A percentile compares a stretch with the other conserved stretches of the same genome.
These are phyloP conservation scores for Suillus occidentalis DNA, from an alignment of 768 basidiomycete species.

Conservation along the genomic window DNA sequence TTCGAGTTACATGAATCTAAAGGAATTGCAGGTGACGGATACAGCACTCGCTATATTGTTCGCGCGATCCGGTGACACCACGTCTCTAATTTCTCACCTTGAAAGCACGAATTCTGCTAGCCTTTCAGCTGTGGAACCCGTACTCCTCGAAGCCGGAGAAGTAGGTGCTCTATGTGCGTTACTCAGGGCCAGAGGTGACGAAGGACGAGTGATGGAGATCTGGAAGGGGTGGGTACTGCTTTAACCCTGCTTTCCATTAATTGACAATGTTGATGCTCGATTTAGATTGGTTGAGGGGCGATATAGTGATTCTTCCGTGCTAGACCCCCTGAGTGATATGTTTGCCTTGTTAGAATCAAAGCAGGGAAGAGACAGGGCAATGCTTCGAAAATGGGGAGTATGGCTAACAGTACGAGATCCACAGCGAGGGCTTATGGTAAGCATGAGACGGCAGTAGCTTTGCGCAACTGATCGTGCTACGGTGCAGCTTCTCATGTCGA, in stretches of 20 bases:
- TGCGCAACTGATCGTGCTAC: background rate
- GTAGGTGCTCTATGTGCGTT: constrained; percentile 1
- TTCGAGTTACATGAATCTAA: constrained; percentile 56
- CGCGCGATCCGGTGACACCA: constrained; percentile 24
- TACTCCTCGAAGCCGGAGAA: background rate
- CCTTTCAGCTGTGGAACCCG: constrained; percentile 1
- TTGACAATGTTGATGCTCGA: background rate
- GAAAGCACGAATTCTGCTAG: background rate
- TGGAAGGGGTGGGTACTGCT: constrained; percentile 24
- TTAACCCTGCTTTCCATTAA: background rate
- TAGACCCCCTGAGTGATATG: constrained; percentile 29
- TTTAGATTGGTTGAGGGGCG: constrained; percentile 28
- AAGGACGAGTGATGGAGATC: constrained; percentile 22
- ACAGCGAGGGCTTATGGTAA: constrained; percentile 70
- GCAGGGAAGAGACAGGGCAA: constrained; percentile 47
- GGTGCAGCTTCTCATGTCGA: constrained; percentile 23
- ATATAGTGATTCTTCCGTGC: constrained; percentile 22
- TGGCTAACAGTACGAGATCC: constrained; percentile 76
- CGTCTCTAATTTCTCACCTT: constrained; percentile 17
- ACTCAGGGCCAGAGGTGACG: constrained; percentile 14
- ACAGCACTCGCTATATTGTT: constrained; percentile 32
- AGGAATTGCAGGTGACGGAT: constrained; percentile 60
- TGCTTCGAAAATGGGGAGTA: constrained; percentile 74
- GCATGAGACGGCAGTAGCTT: constrained; percentile 4
- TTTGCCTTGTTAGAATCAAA: constrained; percentile 25